Base-by-base conservation (phyloP, 768 basidiomycete genomes). In the Collybia mongolica region DNA sequence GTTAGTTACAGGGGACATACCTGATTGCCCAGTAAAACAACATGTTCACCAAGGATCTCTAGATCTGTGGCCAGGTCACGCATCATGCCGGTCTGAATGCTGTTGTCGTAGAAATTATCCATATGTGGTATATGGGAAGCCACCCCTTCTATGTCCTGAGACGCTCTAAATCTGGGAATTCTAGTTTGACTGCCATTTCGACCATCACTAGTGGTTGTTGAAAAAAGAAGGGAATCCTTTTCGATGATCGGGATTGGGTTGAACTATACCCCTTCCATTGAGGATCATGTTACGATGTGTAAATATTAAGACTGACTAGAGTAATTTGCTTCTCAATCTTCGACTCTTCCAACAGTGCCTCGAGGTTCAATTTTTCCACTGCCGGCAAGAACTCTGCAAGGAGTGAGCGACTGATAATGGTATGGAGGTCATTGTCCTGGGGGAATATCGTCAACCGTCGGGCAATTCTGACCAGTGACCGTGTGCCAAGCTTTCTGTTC, bases 61-160 rank as follows among this genome's bases (percentile, higher is more conserved):
- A 85, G 52, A 57, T 87, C 84, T 19, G 83, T 72, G 0, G 80
- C 84, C 28, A 85, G 65, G 54, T 85, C 83, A 5, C 80, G 72
- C 84, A 87, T 85, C 38, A 84, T 62, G 8, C 80, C 82, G 3
- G 81, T 82, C 62, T 87, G 84, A 48, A 85, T 59, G 52, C 81
- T 83, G 54, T 87, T 87, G 54, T 87, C 80, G 56, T 85, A 84
- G 63, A 84, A 87, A 54, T 83, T 77, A 48, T 82, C 81, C 83
- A 85, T 84, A 54, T 83, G 74, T 14, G 84, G 84, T 1, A 87
- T 74, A 64, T 80, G 77, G 2, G 82, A 81, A 1, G 73, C 73
- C 9, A 69, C 74, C 12, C 84, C 84, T 32, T 77, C 76, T 3
- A 71, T 68, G 55, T 87, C 84, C 52, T 76, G 66, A 2, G 65